Conservation (phyloP, 169 alveolate species). For the Plasmodium vinckei region DNA sequence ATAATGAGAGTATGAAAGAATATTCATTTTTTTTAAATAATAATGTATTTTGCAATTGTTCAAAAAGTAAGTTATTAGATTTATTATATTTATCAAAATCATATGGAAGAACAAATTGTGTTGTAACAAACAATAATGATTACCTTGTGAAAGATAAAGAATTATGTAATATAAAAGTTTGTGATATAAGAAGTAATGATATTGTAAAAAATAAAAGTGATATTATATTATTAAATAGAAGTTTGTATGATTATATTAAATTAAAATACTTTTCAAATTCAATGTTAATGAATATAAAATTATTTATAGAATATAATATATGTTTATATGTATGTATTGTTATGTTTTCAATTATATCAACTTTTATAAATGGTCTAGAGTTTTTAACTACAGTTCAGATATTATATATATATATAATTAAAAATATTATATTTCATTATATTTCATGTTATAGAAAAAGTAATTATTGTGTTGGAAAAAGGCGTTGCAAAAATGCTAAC, state of each 20-base stretch:
- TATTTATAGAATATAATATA: slow-evolving; percentile 50
- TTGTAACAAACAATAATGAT: slow-evolving; percentile 37
- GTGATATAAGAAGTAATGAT: slow-evolving; percentile 52
- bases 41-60: slow-evolving; percentile 45
- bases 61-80: neutral
- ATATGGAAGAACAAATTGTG: slow-evolving; percentile 5
- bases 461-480: slow-evolving; percentile 19
- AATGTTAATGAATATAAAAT: slow-evolving; percentile 37
- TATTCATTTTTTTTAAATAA: slow-evolving; percentile 6
- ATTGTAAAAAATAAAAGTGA: slow-evolving; percentile 49
- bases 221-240: slow-evolving; percentile 37
- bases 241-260: slow-evolving; percentile 60
- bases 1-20: slow-evolving; percentile 10
- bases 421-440: slow-evolving; percentile 53
- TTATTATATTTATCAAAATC: slow-evolving; percentile 8
- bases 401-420: slow-evolving; percentile 43
- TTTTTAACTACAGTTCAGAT: slow-evolving; percentile 57
- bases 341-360: slow-evolving; percentile 35
- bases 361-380: slow-evolving; percentile 49
- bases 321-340: slow-evolving; percentile 36
- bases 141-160: neutral
- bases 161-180: slow-evolving; percentile 12
- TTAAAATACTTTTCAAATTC: slow-evolving; percentile 38
- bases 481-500: slow-evolving; percentile 4
- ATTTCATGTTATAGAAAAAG: slow-evolving; percentile 64